Percentiles rank a stretch among this genome's conserved stretches.
Conservation (phyloP, 1,284 basidiomycete genomes). For the Entoloma clypeatum region DNA sequence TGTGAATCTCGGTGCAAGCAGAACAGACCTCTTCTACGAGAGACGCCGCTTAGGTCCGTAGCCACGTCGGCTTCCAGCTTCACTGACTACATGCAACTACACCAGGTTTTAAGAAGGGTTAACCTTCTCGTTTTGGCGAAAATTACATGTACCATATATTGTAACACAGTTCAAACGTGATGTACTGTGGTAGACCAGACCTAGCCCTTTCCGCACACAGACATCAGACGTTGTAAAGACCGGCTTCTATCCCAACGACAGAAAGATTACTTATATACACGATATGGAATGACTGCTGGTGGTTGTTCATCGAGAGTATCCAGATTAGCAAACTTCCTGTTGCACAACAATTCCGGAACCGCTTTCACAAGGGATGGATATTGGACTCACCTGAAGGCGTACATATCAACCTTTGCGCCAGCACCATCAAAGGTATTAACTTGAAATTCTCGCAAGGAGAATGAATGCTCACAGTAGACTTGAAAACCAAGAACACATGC, state of each 20-base stretch:
- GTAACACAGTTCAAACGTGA: neutral
- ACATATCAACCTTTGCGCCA: slow-evolving; percentile 52
- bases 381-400: slow-evolving; percentile 47
- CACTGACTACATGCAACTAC: slow-evolving; percentile 4
- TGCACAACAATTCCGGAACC: slow-evolving; percentile 7
- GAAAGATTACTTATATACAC: slow-evolving; percentile 43
- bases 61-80: neutral
- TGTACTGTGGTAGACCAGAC: too few species aligned
- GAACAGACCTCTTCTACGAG: slow-evolving; percentile 89
- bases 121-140: slow-evolving; percentile 21
- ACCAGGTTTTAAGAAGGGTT: slow-evolving; percentile 80
- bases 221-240: too few species aligned
- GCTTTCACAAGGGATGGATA: neutral
- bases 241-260: slow-evolving; percentile 9
- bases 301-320: slow-evolving; percentile 50
- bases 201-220: too few species aligned
- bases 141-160: slow-evolving; percentile 14
- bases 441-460: neutral
- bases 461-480: slow-evolving; percentile 56
- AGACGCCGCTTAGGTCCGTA: slow-evolving; percentile 68
- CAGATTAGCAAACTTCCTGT: slow-evolving; percentile 55
- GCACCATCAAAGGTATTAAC: too few species aligned
- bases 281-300: slow-evolving; percentile 57
- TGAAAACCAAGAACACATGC: slow-evolving; percentile 85
- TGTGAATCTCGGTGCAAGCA: slow-evolving; percentile 89